A percentile compares a stretch with the other conserved stretches of the same genome.
Conservation (phyloP, 768 basidiomycete species). For the Hygrocybe punicea region DNA sequence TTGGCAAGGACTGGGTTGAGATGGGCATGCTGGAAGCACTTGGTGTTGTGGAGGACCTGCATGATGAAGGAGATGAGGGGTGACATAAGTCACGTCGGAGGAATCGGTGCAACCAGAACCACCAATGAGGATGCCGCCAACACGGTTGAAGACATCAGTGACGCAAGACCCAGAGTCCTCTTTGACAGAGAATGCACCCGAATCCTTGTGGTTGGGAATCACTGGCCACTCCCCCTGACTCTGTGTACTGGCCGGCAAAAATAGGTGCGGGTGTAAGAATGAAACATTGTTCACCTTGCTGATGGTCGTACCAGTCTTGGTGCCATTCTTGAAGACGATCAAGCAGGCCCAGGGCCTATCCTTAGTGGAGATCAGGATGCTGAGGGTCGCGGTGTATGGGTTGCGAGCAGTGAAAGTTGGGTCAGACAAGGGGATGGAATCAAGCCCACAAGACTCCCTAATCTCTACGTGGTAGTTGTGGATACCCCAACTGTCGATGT, state of each 20-base stretch:
- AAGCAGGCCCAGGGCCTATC: conserved; percentile 1
- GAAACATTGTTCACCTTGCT: not conserved
- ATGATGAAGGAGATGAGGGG: conserved; percentile 20
- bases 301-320: not conserved
- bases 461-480: not conserved
- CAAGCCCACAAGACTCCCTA: not conserved
- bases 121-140: conserved; percentile 29
- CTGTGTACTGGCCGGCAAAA: not conserved
- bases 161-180: conserved; percentile 32
- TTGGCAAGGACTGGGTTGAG: conserved; percentile 1
- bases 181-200: conserved; percentile 20
- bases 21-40: conserved; percentile 1
- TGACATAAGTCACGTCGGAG: conserved; percentile 27
- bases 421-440: conserved; percentile 3
- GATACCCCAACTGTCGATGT: not conserved
- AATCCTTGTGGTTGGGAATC: conserved; percentile 17
- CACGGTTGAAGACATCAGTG: conserved; percentile 20
- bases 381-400: not conserved
- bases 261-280: not conserved
- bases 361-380: conserved; percentile 2
- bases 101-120: conserved; percentile 17
- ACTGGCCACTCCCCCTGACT: conserved; percentile 1
- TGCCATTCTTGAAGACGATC: not conserved
- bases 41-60: not conserved
- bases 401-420: conserved; percentile 1